Percentiles rank a stretch among this genome's conserved stretches.
phyloP scores from a whole-genome alignment of 2,329 filamentous ascomycete species.

The Chaetomiaceae sp. region DNA sequence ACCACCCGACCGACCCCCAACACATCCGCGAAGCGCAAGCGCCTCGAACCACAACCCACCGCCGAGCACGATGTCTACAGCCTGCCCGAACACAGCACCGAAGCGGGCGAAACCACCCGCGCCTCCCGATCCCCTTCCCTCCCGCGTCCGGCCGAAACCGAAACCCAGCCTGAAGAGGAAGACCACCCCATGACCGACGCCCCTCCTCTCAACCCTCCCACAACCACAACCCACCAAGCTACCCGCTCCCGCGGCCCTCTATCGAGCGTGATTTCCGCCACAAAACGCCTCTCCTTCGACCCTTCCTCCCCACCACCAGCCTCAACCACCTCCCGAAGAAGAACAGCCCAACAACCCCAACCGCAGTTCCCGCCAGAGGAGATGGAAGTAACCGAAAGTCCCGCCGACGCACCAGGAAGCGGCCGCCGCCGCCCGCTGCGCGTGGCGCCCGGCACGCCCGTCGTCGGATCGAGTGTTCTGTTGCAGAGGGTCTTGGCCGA shows the following conservation, averaged over 20 bases:
- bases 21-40: conserved; percentile 41
- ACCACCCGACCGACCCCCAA: conserved; percentile 38
- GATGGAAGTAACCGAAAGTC: conserved; percentile 49
- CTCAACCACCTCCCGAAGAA: neutral
- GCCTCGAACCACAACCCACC: conserved; percentile 2
- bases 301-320: conserved; percentile 5
- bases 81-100: conserved; percentile 22
- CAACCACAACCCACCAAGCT: neutral
- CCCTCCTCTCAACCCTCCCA: conserved; percentile 8
- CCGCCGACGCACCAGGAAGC: conserved; percentile 51
- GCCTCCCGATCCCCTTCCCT: neutral
- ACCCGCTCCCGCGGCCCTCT: conserved; percentile 13
- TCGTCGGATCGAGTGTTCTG: conserved; percentile 36
- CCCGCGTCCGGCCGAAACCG: neutral
- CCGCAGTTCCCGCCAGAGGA: neutral
- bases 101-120: conserved; percentile 3
- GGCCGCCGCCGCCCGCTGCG: conserved; percentile 44
- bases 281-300: conserved; percentile 19
- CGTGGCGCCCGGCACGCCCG: conserved; percentile 33
- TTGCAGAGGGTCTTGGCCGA: conserved; percentile 39
- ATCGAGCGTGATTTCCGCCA: conserved; percentile 21
- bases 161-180: conserved; percentile 4
- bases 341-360: neutral
- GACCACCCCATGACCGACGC: conserved; percentile 19
- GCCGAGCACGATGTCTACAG: conserved; percentile 15